Evolutionary conservation across 2,329 filamentous ascomycete species (phyloP).

Genomic region (Zasmidium angulare): DNA sequence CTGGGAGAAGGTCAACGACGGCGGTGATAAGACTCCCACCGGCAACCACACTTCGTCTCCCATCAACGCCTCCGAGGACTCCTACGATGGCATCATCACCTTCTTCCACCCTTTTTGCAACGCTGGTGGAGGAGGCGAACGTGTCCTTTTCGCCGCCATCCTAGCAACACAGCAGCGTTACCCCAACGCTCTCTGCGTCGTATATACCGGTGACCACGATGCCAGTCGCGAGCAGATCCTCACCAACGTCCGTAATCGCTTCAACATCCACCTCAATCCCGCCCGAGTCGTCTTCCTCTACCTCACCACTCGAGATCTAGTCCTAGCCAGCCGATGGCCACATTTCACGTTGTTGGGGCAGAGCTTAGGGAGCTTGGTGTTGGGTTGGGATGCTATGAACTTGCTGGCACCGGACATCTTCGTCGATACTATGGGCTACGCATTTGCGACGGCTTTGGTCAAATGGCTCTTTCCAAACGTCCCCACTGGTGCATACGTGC

Average conservation of each 20-base stretch:
- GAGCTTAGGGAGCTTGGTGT: slow-evolving; percentile 79
- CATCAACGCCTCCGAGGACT: slow-evolving; percentile 42
- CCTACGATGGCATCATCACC: slow-evolving; percentile 83
- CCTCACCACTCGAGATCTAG: slow-evolving; percentile 81
- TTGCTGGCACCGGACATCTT: slow-evolving; percentile 91
- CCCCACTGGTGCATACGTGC: slow-evolving; percentile 89
- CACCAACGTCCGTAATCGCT: slow-evolving; percentile 64
- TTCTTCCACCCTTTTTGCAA: slow-evolving; percentile 99
- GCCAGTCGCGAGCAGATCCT: slow-evolving; percentile 79
- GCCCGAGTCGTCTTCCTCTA: slow-evolving; percentile 87
- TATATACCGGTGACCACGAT: slow-evolving; percentile 95
- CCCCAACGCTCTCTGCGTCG: slow-evolving; percentile 83
- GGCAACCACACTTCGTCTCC: slow-evolving; percentile 44
- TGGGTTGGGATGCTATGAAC: slow-evolving; percentile 92
- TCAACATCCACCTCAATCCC: slow-evolving; percentile 86
- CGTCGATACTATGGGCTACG: slow-evolving; percentile 97
- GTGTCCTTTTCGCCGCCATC: slow-evolving; percentile 94
- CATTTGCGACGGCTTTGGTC: slow-evolving; percentile 79
- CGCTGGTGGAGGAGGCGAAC: slow-evolving; percentile 90
- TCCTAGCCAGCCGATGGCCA: slow-evolving; percentile 84
- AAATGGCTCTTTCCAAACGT: slow-evolving; percentile 78
- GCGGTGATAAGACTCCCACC: slow-evolving; percentile 46
- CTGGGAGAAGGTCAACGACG: slow-evolving; percentile 66
- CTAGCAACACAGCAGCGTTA: slow-evolving; percentile 84
- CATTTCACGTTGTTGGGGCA: slow-evolving; percentile 93